Conservation (phyloP, 129 eudicot species). For the Chrysanthemum lavandulifolium region DNA sequence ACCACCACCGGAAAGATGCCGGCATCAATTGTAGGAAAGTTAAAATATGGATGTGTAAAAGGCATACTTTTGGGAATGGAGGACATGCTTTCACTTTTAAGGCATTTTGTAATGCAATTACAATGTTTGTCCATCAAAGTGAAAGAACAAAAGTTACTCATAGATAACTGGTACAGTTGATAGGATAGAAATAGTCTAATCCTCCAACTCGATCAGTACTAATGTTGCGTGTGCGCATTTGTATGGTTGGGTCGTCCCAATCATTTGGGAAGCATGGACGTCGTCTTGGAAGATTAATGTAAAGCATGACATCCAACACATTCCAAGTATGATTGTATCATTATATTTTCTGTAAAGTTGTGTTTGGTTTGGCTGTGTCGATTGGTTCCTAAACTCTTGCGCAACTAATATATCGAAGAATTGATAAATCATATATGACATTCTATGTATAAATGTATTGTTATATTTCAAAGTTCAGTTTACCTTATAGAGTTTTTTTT, state of each 20-base stretch:
- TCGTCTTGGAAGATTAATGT: neutral
- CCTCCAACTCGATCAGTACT: neutral
- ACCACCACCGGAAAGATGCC: slow-evolving; percentile 23
- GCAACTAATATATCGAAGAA: too few relatives aligned
- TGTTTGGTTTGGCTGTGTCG: neutral
- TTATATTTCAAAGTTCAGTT: too few relatives aligned
- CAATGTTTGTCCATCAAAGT: slow-evolving; percentile 24
- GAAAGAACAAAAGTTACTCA: slow-evolving; percentile 15
- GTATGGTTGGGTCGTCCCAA: neutral
- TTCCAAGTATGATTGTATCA: neutral
- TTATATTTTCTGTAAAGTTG: neutral
- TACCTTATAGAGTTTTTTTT: too few relatives aligned
- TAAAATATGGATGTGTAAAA: slow-evolving; percentile 14
- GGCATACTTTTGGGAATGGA: slow-evolving; percentile 30
- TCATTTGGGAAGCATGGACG: slow-evolving; percentile 2
- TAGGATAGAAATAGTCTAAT: slow-evolving; percentile 16
- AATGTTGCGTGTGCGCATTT: neutral
- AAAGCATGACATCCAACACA: neutral
- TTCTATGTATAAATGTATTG: too few relatives aligned
- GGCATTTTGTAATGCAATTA: slow-evolving; percentile 28
- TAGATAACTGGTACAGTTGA: slow-evolving; percentile 23
- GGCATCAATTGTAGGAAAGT: slow-evolving; percentile 24
- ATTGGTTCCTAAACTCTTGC: too few relatives aligned
- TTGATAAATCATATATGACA: too few relatives aligned
- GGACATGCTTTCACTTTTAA: slow-evolving; percentile 29